Conservation (phyloP, 139 green algal species). For the Chlorella ohadii region DNA sequence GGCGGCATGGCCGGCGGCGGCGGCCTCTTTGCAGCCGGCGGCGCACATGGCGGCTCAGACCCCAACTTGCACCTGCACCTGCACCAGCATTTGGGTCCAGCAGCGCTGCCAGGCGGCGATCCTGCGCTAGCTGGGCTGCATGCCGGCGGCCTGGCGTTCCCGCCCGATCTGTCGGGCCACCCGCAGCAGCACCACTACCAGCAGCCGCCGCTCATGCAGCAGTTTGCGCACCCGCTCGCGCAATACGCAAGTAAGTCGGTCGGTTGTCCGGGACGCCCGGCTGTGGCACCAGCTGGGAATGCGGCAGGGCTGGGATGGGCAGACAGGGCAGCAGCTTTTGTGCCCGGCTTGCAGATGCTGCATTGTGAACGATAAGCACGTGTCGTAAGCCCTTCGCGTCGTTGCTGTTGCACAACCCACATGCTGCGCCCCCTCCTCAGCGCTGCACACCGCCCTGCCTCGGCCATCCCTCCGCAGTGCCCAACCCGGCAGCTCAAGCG, state of each 20-base stretch:
- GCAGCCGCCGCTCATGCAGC: conserved; percentile 26
- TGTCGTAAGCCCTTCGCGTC: too few relatives aligned
- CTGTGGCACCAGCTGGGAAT: background rate
- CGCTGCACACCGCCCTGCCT: too few relatives aligned
- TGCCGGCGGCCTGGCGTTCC: background rate
- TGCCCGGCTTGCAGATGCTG: too few relatives aligned
- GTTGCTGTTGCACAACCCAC: too few relatives aligned
- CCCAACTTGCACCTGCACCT: background rate
- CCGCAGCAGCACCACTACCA: conserved; percentile 26
- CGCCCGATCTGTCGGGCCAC: conserved; percentile 7
- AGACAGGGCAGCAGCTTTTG: too few relatives aligned
- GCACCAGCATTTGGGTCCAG: background rate
- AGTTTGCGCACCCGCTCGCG: conserved; percentile 15
- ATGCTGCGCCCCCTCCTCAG: too few relatives aligned
- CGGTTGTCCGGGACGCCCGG: background rate
- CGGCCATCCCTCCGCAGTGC: background rate
- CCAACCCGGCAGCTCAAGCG: background rate
- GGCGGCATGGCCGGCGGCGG: background rate
- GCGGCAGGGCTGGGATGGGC: too few relatives aligned
- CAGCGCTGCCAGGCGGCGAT: too few relatives aligned
- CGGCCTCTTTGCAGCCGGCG: background rate
- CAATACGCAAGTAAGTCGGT: background rate
- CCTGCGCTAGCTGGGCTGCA: background rate
- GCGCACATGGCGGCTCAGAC: background rate
- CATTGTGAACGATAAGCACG: too few relatives aligned